Evolutionary conservation across 805 yeast genomes (phyloP), one percentile per base, ranked within the genome.

Genomic region (Cephaloascus albidus): DNA sequence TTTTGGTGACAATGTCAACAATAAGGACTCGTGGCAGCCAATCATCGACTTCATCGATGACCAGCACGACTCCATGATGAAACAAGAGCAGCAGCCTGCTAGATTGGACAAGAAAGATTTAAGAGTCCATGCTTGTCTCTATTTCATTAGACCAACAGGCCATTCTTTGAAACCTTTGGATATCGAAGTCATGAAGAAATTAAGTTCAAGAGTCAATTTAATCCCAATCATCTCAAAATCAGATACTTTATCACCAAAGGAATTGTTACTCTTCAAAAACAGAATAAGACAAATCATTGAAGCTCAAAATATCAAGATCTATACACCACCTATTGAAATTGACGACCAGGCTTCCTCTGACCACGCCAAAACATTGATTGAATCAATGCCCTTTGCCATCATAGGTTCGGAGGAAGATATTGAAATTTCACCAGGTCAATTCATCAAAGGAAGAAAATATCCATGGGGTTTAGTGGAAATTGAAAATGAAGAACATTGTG

Each of bases 381-480:
- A 81, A 53, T 68, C 84, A 19, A 81, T 86, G 88, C 97, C 96
- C 28, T 85, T 85, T 64, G 87, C 95, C 3, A 62, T 88, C 12
- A 74, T 84, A 57, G 89, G 90, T 10, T 71, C 90, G 15, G 90
- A 84, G 55, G 78, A 78, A 39, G 81, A 79, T 52, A 71, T 73
- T 42, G 85, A 81, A 49, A 65, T 75, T 36, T 65, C 73, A 14
- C 72, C 76, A 34, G 95, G 93, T 23, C 64, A 70, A 41, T 61
- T 68, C 44, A 81, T 85, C 18, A 72, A 79, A 41, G 96, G 94
- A 28, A 77, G 96, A 65, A 76, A 79, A 57, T 86, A 86, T 55
- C 93, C 93, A 46, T 86, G 95, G 95, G 96, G 96, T 28, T 62
- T 79, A 39, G 93, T 83, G 36, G 94, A 85, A 57, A 87, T 86